Conservation (phyloP, 495 filamentous ascomycete species). For the Xylaria flabelliformis region DNA sequence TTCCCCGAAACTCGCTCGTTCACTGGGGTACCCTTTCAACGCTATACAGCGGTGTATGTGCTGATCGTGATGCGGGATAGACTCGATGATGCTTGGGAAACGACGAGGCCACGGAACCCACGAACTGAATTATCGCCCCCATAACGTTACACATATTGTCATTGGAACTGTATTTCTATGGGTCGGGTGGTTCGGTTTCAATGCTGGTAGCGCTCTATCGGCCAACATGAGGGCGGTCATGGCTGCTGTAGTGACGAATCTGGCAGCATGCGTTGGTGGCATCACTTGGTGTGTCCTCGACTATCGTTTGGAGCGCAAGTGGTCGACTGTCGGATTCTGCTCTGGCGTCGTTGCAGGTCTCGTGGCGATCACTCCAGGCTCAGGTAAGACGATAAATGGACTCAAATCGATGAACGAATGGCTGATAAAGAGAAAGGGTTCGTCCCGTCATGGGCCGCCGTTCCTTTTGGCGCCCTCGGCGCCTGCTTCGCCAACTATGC, state of each 20-base stretch:
- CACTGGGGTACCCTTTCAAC: background rate
- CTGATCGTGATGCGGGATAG: constrained; percentile 40
- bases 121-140: constrained; percentile 93
- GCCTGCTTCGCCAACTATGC: constrained; percentile 91
- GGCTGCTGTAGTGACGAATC: constrained; percentile 74
- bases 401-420: background rate
- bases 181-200: constrained; percentile 99
- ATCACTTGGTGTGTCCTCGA: constrained; percentile 96
- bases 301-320: constrained; percentile 92
- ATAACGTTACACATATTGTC: constrained; percentile 97
- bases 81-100: constrained; percentile 92
- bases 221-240: constrained; percentile 88
- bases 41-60: background rate
- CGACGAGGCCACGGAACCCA: constrained; percentile 85
- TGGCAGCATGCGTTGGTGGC: constrained; percentile 83
- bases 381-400: constrained; percentile 49
- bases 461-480: constrained; percentile 85
- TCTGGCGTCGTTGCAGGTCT: constrained; percentile 91
- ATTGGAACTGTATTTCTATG: constrained; percentile 97
- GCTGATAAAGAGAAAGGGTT: constrained; percentile 58
- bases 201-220: constrained; percentile 87
- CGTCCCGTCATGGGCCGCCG: constrained; percentile 91
- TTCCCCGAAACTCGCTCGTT: background rate
- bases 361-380: constrained; percentile 92
- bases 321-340: constrained; percentile 97